Percentiles rank a stretch among this genome's conserved stretches.
These are phyloP conservation scores for Trichophyton benhamiae DNA, from an alignment of 2,329 filamentous ascomycete genomes.

Conservation along the genomic window DNA sequence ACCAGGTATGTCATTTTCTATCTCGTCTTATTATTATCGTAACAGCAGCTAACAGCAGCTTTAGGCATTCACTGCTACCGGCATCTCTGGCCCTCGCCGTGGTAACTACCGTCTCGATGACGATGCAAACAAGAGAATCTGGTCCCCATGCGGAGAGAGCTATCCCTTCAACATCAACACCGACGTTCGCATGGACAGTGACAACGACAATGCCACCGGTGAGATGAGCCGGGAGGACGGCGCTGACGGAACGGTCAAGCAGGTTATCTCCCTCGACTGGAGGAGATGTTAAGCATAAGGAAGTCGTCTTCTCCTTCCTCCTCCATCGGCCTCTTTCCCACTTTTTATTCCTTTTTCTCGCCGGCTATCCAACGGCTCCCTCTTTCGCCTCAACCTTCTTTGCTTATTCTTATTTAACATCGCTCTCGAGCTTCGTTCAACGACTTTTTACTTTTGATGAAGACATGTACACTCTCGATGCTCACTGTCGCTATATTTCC, in stretches of 20 bases:
- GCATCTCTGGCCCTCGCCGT: not conserved
- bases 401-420: not conserved
- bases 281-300: not conserved
- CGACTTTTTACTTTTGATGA: not conserved
- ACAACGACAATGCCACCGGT: not conserved
- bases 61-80: not conserved
- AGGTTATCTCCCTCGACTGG: conserved; percentile 1
- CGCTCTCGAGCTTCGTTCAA: not conserved
- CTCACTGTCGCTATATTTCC: not conserved
- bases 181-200: conserved; percentile 1
- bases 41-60: not conserved
- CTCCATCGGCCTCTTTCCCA: not conserved
- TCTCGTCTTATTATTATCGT: not conserved
- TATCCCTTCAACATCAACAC: conserved; percentile 4
- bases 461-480: not conserved
- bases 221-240: conserved; percentile 4
- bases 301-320: not conserved
- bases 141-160: not conserved
- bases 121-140: not conserved
- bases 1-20: not conserved
- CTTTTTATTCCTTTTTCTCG: not conserved
- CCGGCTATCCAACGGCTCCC: not conserved
- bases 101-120: not conserved
- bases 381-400: not conserved
- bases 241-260: not conserved